Percentiles rank a stretch among this genome's conserved stretches.
These are phyloP conservation scores for Venturia oleaginea DNA, from an alignment of 2,329 filamentous ascomycete genomes.

Conservation along the genomic window DNA sequence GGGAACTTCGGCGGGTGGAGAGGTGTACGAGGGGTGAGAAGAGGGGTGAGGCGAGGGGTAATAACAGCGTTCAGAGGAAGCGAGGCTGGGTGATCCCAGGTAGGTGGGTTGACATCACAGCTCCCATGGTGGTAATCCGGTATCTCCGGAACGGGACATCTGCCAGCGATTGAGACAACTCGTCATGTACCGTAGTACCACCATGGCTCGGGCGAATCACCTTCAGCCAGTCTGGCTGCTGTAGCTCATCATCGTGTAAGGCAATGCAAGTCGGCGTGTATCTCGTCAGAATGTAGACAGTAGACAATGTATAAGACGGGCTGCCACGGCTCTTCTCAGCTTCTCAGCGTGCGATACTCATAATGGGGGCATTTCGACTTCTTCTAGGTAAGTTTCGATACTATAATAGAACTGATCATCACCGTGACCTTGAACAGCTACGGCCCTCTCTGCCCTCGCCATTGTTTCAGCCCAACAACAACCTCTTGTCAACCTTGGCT, in stretches of 20 bases:
- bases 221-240: not conserved
- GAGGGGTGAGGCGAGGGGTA: not conserved
- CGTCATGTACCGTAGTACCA: not conserved
- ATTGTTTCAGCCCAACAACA: not conserved
- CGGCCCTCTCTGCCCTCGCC: not conserved
- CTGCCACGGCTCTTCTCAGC: not conserved
- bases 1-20: not conserved
- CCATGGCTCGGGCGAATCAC: not conserved
- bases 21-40: not conserved
- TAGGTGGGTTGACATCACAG: not conserved
- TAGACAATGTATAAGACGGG: not conserved
- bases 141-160: not conserved
- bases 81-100: too few relatives aligned
- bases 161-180: not conserved
- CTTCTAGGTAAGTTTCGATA: not conserved
- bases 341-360: not conserved
- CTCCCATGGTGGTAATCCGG: not conserved
- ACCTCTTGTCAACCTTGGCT: slow-evolving; percentile 7
- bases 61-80: too few relatives aligned
- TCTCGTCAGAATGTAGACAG: not conserved
- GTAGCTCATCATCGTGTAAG: not conserved
- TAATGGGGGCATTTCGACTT: not conserved
- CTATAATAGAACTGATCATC: not conserved
- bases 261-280: not conserved
- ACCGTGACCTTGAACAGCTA: not conserved